Percentiles rank a stretch among this genome's conserved stretches.
phyloP scores from a whole-genome alignment of 2,329 filamentous ascomycete species.

The Cladosporium austrohemisphaericum region DNA sequence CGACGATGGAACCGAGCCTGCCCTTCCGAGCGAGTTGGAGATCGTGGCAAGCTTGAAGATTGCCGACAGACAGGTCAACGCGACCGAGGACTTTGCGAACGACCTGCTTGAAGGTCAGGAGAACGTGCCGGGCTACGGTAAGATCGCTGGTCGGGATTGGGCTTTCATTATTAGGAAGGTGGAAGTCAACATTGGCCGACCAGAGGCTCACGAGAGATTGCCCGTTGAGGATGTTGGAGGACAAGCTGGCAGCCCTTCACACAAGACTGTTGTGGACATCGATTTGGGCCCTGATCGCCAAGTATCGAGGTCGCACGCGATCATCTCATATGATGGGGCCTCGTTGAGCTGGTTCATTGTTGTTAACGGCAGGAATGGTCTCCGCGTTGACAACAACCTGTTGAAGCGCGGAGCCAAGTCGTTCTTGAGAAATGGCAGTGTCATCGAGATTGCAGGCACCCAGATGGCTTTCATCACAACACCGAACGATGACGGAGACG shows the following conservation, averaged over 20 bases:
- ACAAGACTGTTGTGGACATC: conserved; percentile 64
- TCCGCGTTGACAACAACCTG: conserved; percentile 72
- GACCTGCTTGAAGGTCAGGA: conserved; percentile 45
- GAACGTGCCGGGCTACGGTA: conserved; percentile 65
- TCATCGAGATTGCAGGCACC: conserved; percentile 85
- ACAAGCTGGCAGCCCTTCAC: conserved; percentile 25
- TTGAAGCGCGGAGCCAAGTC: conserved; percentile 65
- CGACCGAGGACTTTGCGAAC: conserved; percentile 55
- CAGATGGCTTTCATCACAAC: conserved; percentile 99
- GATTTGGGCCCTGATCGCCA: conserved; percentile 63
- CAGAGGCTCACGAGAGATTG: conserved; percentile 36
- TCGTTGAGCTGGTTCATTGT: conserved; percentile 70
- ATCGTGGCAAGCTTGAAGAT: conserved; percentile 42
- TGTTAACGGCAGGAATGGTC: conserved; percentile 87
- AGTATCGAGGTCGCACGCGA: conserved; percentile 48
- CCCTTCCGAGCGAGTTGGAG: conserved; percentile 40
- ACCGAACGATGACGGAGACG: conserved; percentile 66
- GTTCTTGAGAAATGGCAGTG: conserved; percentile 75
- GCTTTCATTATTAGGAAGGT: conserved; percentile 77
- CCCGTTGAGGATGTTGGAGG: conserved; percentile 23
- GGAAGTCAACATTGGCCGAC: conserved; percentile 71
- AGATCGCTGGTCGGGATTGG: conserved; percentile 78
- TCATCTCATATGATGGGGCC: conserved; percentile 45
- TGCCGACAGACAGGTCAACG: conserved; percentile 51
- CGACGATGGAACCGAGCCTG: conserved; percentile 36